Percentiles rank a stretch among this genome's conserved stretches.
These are phyloP conservation scores for Edaphochlamys debaryana DNA, from an alignment of 139 green algal species.

Conservation along the genomic window DNA sequence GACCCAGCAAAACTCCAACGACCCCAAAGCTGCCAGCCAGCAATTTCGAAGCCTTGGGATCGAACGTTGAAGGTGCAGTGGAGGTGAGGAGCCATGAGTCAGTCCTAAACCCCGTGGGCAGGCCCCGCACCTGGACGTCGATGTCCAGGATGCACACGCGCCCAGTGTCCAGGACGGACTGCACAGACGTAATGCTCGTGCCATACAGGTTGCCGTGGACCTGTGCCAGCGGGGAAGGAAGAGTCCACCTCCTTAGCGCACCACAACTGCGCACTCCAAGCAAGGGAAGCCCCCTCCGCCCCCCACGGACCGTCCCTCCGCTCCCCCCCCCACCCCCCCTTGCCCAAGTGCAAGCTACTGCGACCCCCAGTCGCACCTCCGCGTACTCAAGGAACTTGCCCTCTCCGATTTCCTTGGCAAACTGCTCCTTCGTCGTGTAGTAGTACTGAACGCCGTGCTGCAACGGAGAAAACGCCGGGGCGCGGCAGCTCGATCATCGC, in stretches of 20 bases:
- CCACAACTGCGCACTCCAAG: background rate
- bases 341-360: no score
- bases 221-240: conserved; percentile 6
- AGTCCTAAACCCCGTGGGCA: no score
- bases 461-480: background rate
- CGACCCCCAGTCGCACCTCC: conserved; percentile 47
- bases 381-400: conserved; percentile 89
- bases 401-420: conserved; percentile 76
- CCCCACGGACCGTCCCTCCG: no score
- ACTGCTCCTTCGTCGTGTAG: conserved; percentile 77
- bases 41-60: no score
- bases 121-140: conserved; percentile 51
- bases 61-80: no score
- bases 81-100: no score
- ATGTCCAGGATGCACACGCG: conserved; percentile 62
- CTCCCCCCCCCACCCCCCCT: no score
- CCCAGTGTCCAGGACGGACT: conserved; percentile 64
- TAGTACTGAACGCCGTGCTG: conserved; percentile 87
- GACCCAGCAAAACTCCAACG: no score
- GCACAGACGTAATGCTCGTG: conserved; percentile 76
- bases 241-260: background rate
- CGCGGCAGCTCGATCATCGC: background rate
- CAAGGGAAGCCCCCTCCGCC: no score
- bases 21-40: no score
- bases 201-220: conserved; percentile 90